Evolutionary conservation across 768 basidiomycete genomes (phyloP), one percentile per base, ranked within the genome.

Genomic region (Amanita polypyramis): DNA sequence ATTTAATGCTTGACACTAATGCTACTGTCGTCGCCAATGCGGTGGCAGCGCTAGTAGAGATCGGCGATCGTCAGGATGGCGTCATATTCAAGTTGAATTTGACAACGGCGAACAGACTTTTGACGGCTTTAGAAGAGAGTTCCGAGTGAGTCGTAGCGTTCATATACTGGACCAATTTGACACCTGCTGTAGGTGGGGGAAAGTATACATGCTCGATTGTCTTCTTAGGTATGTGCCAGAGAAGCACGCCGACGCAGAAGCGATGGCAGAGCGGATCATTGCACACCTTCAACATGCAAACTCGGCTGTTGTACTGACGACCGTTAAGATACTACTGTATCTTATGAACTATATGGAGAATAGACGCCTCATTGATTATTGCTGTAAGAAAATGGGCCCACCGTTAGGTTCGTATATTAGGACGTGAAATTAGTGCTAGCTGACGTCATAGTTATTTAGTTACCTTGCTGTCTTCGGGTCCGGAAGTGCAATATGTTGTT

Each of bases 331-430:
- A 47, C 73, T 97, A 20, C 70, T 98, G 15, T 98, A 95, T 60
- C 70, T 98, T 51, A 98, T 99, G 95, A 99, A 98, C 64, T 98
- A 99, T 65, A 98, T 98, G 88, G 86, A 90, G 52, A 85, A 88
- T 61, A 79, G 87, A 50, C 76, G 73, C 35, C 66, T 91, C 41
- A 86, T 96, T 41, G 88, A 96, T 50, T 76, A 83, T 55, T 84
- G 96, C 55, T 96, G 96, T 67, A 83, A 87, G 65, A 97, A 97
- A 70, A 95, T 99, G 89, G 93, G 93, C 0, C 95, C 96, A 10
- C 96, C 96, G 19, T 66, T 99, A 63, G 95, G 95, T 94, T 47
- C 17, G 57, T 56, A 6, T 27, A 8, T 10, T 33, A 42, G 43
- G 52, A 20, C 52, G 38, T 19, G n/a, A 17, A n/a, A 38, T 10